Evolutionary conservation across 2,329 filamentous ascomycete species (phyloP), one percentile per base, ranked within the genome.

Genomic region (Penicillium sp.): DNA sequence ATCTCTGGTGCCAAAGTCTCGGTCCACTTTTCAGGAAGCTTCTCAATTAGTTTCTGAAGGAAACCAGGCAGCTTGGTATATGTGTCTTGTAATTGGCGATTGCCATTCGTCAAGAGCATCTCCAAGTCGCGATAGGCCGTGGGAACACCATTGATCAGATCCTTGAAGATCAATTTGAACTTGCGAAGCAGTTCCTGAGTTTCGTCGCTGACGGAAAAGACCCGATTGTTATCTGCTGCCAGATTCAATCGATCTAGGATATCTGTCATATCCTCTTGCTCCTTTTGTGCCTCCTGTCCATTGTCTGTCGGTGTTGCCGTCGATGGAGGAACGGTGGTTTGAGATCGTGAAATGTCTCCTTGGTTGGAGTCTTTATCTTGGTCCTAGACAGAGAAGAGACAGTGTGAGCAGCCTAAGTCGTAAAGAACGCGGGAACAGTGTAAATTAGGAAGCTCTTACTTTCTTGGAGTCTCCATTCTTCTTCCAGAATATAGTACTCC

Each of bases 41-140:
- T 87, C 60, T 90, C 90, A 63, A 98, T 90, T 33, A 97, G 83
- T 72, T 92, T 96, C 79, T 96, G 87, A 37, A 98, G 79, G 63
- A 90, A 90, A 0, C 81, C 80, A 0, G 93, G 93, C 45, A 98
- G 83, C 61, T 86, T 77, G 19, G 81, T 80, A 68, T 86, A 89
- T 58, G 86, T 84, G 62, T 84, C 82, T 67, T 87, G 84, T 19
- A 89, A 73, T 62, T 87, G 82, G n/a, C 79, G 75, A 60, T 87
- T 85, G n/a, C 83, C 84, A 54, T 86, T 84, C 10, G 80, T 85
- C 61, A 88, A 78, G 19, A 88, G 79, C 69, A 82, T 84, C 66
- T 88, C 86, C n/a, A 99, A 87, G 72, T 99, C 95, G 69, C 89
- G 84, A 74, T 96, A 96, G 3, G 95, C 95, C 0, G 93, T 97